A percentile compares a stretch with the other conserved stretches of the same genome.
These are phyloP conservation scores for Entophlyctis helioformis DNA, from an alignment of 192 early-diverging fungal genomes.

Conservation along the genomic window DNA sequence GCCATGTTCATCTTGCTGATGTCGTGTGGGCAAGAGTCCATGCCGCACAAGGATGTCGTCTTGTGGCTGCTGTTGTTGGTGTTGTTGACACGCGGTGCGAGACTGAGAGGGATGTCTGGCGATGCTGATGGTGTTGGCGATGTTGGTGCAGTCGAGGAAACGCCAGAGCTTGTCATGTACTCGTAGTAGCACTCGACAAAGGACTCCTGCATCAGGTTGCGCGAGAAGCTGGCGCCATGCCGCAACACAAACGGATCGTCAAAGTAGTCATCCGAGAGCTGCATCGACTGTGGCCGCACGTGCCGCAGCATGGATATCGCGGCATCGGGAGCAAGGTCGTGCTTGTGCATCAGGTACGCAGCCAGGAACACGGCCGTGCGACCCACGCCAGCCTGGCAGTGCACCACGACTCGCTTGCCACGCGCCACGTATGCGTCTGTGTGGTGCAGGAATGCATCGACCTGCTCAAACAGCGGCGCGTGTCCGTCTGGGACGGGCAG, in stretches of 20 bases:
- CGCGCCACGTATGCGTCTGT: slow-evolving; percentile 12
- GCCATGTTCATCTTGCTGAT: too few relatives aligned
- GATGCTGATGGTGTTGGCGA: too few relatives aligned
- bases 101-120: too few relatives aligned
- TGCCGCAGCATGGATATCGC: slow-evolving; percentile 19
- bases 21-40: too few relatives aligned
- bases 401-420: slow-evolving; percentile 24
- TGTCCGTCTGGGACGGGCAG: slow-evolving; percentile 34
- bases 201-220: slow-evolving; percentile 26
- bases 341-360: slow-evolving; percentile 29
- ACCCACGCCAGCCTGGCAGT: slow-evolving; percentile 41
- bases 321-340: slow-evolving; percentile 17
- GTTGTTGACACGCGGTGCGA: too few relatives aligned
- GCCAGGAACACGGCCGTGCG: slow-evolving; percentile 34
- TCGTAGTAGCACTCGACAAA: slow-evolving; percentile 24
- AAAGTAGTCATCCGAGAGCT: slow-evolving; percentile 30
- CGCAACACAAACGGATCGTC: slow-evolving; percentile 22
- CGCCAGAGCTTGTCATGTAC: too few relatives aligned
- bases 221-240: slow-evolving; percentile 12
- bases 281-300: slow-evolving; percentile 29
- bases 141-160: too few relatives aligned
- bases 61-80: too few relatives aligned
- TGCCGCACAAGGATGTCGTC: too few relatives aligned
- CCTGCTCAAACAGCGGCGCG: slow-evolving; percentile 18
- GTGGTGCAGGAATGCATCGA: slow-evolving; percentile 22